Conservation (phyloP, 768 basidiomycete genomes). For the Tulasnella sp. region DNA sequence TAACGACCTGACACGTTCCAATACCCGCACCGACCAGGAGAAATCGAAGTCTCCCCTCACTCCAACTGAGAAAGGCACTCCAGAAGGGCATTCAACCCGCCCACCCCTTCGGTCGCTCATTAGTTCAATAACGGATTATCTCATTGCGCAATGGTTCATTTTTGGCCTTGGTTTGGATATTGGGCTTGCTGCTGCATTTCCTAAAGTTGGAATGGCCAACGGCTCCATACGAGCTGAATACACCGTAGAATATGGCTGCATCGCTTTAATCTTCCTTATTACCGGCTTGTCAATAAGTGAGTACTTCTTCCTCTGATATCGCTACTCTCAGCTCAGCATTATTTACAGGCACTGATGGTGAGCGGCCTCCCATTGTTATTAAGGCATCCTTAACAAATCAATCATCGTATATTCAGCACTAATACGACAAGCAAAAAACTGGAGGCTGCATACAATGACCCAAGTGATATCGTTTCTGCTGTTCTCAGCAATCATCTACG, state of each 20-base stretch:
- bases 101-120: too few species aligned
- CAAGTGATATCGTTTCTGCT: constrained; percentile 22
- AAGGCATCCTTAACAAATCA: neutral
- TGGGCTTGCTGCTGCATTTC: constrained; percentile 22
- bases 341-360: neutral
- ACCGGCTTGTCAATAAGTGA: constrained; percentile 20
- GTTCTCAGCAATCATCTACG: constrained; percentile 22
- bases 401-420: too few species aligned
- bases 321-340: neutral
- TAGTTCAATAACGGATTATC: too few species aligned
- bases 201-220: constrained; percentile 20
- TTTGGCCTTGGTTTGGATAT: constrained; percentile 22
- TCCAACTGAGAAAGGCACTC: too few species aligned
- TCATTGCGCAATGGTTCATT: constrained; percentile 21
- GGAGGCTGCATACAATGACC: constrained; percentile 21
- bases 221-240: constrained; percentile 22
- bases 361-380: neutral
- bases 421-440: constrained; percentile 21
- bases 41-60: too few species aligned
- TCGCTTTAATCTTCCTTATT: constrained; percentile 23
- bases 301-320: neutral
- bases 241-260: constrained; percentile 21
- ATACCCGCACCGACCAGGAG: too few species aligned
- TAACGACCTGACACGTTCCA: too few species aligned
- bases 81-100: too few species aligned